Evolutionary conservation across 2,329 filamentous ascomycete species (phyloP), one percentile per base, ranked within the genome.

Genomic region (Scopulariopsis brevicaulis): DNA sequence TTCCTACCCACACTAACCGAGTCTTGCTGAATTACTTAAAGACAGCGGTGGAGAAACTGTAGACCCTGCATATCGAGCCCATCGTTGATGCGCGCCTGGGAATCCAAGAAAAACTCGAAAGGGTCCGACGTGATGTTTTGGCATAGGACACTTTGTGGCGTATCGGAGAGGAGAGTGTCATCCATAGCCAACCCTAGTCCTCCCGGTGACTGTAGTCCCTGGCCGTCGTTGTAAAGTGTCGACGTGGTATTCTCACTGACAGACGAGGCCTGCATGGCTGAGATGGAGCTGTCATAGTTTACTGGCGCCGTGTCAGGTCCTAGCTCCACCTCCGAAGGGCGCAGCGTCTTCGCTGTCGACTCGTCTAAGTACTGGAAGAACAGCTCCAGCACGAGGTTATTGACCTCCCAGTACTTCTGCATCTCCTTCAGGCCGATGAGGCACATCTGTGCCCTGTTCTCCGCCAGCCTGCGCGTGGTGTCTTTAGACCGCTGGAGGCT

Each of bases 311-410:
- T 24, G 24, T 53, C 51, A 28, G 51, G n/a, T 3, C 24, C 3
- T 14, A 24, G 51, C n/a, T 25, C 51, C 24, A 24, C 14, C 51
- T 53, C 51, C 10, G 24, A 32, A 7, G 24, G 24, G 51, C 56
- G 60, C 20, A 77, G 64, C n/a, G 70, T 68, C 11, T 67, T 68
- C 2, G 75, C 74, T 0, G 72, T 77, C 22, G 72, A 69, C 54
- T 72, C 69, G 60, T 79, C 76, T 1, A 77, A 62, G 53, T 74
- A 77, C 7, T 75, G 74, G 35, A 77, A 75, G 60, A 79, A 79
- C 0, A 78, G 64, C 59, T 78, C 69, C 3, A 78, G 62, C 0
- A 78, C 72, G 72, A 73, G 75, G 57, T 77, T 78, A 14, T 74
- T 74, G 10, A 78, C 64, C 54, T 77, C 74, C 76, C 76, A 79